phyloP scores from a whole-genome alignment of 371 early-diverging fungal genomes.

The Rhizopus sp. region DNA sequence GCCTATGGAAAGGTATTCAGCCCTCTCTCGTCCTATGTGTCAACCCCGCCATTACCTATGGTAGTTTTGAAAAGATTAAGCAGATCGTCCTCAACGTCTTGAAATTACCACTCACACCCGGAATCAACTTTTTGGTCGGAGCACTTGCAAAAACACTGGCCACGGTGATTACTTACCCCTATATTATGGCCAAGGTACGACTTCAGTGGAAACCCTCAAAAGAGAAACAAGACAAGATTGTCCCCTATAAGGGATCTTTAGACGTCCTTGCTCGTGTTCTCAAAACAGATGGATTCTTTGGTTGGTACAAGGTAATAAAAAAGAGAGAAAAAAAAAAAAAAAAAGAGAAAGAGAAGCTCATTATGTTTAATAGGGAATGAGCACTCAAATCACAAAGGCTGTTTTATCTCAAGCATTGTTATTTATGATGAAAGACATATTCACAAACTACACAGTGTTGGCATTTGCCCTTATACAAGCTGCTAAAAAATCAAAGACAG shows the following conservation, averaged over 20 bases:
- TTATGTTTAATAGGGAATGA: constrained; percentile 75
- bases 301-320: constrained; percentile 88
- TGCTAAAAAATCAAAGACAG: constrained; percentile 19
- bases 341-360: background rate
- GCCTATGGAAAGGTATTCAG: constrained; percentile 87
- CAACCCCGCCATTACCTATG: constrained; percentile 98
- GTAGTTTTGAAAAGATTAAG: constrained; percentile 92
- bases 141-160: constrained; percentile 93
- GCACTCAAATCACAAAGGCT: constrained; percentile 95
- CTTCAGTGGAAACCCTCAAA: constrained; percentile 93
- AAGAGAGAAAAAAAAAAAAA: too few relatives aligned
- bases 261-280: constrained; percentile 87
- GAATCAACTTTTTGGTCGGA: constrained; percentile 85
- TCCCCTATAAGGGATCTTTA: constrained; percentile 76
- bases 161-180: constrained; percentile 87
- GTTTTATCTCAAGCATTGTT: constrained; percentile 94
- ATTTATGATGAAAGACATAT: constrained; percentile 93
- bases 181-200: constrained; percentile 97
- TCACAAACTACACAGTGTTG: constrained; percentile 67
- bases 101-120: constrained; percentile 61
- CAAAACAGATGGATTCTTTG: constrained; percentile 79
- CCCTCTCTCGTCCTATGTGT: constrained; percentile 90
- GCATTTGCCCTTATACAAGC: constrained; percentile 49
- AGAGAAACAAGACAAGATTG: constrained; percentile 48
- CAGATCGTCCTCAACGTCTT: constrained; percentile 49